Evolutionary conservation across 768 basidiomycete genomes (phyloP).

Genomic region (Tubosaeta sp.): DNA sequence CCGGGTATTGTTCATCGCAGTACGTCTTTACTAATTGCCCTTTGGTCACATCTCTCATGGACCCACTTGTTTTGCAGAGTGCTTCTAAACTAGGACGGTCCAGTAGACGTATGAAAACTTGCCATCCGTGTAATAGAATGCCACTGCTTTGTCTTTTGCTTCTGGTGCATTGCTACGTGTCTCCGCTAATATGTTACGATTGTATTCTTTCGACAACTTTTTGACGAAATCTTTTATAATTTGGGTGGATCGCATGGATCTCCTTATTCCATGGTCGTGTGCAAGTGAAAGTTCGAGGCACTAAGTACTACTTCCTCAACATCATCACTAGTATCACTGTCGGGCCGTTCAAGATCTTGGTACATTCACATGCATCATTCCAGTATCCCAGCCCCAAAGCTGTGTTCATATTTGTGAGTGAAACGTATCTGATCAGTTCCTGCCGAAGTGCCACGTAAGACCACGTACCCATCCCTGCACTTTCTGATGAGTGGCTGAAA

Average conservation of each 20-base stretch:
- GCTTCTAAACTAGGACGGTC: conserved; percentile 20
- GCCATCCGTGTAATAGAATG: conserved; percentile 27
- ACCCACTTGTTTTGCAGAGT: conserved; percentile 12
- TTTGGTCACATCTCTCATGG: not conserved
- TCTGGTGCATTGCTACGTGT: conserved; percentile 13
- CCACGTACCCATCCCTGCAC: too few relatives aligned
- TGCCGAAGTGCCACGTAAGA: not conserved
- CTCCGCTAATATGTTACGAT: conserved; percentile 17
- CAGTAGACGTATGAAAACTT: conserved; percentile 20
- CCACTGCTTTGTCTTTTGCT: conserved; percentile 11
- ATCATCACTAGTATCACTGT: too few relatives aligned
- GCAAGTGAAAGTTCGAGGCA: too few relatives aligned
- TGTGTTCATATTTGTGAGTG: not conserved
- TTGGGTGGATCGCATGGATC: not conserved
- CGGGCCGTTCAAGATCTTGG: not conserved
- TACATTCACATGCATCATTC: not conserved
- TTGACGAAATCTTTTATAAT: conserved; percentile 2
- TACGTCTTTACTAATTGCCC: conserved; percentile 31
- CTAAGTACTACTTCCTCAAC: too few relatives aligned
- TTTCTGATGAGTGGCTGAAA: not conserved
- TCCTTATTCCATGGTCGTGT: too few relatives aligned
- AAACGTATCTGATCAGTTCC: not conserved
- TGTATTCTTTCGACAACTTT: conserved; percentile 13
- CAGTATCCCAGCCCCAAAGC: not conserved
- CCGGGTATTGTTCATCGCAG: conserved; percentile 79